Base-by-base conservation (phyloP, 129 eudicot genomes). In the Pittosporum tobira region DNA sequence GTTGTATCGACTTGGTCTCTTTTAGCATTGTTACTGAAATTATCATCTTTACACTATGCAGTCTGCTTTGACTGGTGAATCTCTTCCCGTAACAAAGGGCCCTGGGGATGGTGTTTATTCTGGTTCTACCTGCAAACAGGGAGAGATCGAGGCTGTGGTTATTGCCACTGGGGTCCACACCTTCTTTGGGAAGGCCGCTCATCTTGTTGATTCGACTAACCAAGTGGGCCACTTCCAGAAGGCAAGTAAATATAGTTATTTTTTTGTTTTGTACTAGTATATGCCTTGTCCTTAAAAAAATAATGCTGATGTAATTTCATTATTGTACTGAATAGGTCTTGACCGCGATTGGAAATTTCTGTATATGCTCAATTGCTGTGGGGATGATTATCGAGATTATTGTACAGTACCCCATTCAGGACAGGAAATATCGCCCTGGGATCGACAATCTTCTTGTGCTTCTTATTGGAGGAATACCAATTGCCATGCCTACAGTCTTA, bases 101-200 rank as follows among this genome's bases (percentile, higher is more conserved):
- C 96, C 99, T 0, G 99, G 99, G 0, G 99, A 93, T 15, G 96
- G 99, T 36, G 96, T 93, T 13, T 93, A 93, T 51, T 93, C 96
- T 11, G 99, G 99, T 48, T 93, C 99, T 27, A 93, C 99, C 8
- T 93, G 99, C 77, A 93, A 93, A 64, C 99, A 93, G 61, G 99
- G 99, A 67, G 99, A 93, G 49, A 70, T 93, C 25, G 96, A 93
- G 44, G 99, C 99, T 15, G 77, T 93, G 22, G 99, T 93, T 30
- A 93, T 93, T 38, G 96, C 96, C 18, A 93, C 99, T 36, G 99
- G 99, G 62, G 99, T 93, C 36, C 99, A 93, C 73, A 93, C 99
- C 6, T 93, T 93, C 65, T 93, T 93, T 14, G 99, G 99, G 14
- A 93, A 93, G 75, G 99, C 99, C 30, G 99, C 99, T 57, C 99